Base-by-base conservation (phyloP, 1,284 basidiomycete genomes). In the Cystobasidiaceae sp. region DNA sequence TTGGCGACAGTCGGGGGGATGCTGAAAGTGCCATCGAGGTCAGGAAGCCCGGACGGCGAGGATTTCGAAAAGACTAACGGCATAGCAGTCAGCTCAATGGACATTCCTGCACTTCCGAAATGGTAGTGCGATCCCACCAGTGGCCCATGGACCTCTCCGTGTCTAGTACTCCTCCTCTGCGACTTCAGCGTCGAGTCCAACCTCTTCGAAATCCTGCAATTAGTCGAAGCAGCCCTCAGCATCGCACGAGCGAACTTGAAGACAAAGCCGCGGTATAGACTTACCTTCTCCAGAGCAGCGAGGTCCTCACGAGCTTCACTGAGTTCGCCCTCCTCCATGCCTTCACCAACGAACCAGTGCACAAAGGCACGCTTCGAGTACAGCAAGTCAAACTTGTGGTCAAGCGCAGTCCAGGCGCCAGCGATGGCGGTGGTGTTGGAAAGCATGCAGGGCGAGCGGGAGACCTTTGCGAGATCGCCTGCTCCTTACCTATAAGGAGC, bases 331-430 rank as follows among this genome's bases (percentile, higher is more conserved):
- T 74, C 72, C 66, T 74, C 73, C 73, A 74, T 74, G 41, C 73
- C 73, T 58, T 74, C 73, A 43, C 73, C 73, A 41, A 74, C 73
- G 68, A 66, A 74, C 73, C 73, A 73, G 66, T 73, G 72, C n/a
- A 72, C 71, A 55, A 74, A 72, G 25, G 71, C 72, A 43, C 71
- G 58, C 68, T 69, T 69, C 28, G 49, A 77, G 77, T 79, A 79
- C 64, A 98, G 86, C 73, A 98, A 84, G 78, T 98, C 94, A 78
- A 98, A 99, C 81, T 98, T 98, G 84, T 96, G 89, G 82, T 98
- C 93, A 66, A 97, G 86, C 73, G 92, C 88, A 72, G 84, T 86
- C 94, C 94, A 97, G 7, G 94, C 94, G 67, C 86, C 83, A 67
- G 92, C 90, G 77, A 97, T 97, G 62, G 92, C 88, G 48, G 92